phyloP scores from a whole-genome alignment of 441 rosid genomes.

The Euphorbia schlechtendalii region DNA sequence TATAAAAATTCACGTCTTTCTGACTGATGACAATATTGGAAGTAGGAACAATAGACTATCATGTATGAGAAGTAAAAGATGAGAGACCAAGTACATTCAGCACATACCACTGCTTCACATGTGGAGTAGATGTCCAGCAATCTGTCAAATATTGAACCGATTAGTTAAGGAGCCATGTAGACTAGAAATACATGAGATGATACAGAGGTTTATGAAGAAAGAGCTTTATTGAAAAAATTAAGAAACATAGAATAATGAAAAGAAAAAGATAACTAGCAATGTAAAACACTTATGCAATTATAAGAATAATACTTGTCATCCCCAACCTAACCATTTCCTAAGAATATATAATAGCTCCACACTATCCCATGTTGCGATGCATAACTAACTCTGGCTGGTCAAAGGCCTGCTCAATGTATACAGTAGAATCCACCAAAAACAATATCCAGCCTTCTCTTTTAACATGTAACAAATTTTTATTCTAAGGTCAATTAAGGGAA shows the following conservation, averaged over 20 bases:
- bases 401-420: neutral
- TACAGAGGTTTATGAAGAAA: neutral
- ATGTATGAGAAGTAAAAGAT: constrained; percentile 6
- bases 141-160: constrained; percentile 34
- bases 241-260: neutral
- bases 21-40: neutral
- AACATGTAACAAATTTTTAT: neutral
- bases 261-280: neutral
- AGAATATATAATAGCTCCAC: neutral
- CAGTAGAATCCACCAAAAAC: neutral
- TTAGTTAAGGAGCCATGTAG: neutral
- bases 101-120: constrained; percentile 62
- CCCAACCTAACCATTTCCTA: neutral
- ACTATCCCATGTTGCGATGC: neutral
- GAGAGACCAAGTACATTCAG: constrained; percentile 17
- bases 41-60: constrained; percentile 2
- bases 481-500: neutral
- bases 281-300: neutral
- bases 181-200: neutral
- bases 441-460: neutral
- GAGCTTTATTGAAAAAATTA: neutral
- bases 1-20: neutral
- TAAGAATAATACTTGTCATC: neutral
- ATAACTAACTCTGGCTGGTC: neutral
- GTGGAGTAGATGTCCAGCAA: constrained; percentile 75